Evolutionary conservation across 2,329 filamentous ascomycete species (phyloP).

Genomic region (Aspergillus phoenicis): DNA sequence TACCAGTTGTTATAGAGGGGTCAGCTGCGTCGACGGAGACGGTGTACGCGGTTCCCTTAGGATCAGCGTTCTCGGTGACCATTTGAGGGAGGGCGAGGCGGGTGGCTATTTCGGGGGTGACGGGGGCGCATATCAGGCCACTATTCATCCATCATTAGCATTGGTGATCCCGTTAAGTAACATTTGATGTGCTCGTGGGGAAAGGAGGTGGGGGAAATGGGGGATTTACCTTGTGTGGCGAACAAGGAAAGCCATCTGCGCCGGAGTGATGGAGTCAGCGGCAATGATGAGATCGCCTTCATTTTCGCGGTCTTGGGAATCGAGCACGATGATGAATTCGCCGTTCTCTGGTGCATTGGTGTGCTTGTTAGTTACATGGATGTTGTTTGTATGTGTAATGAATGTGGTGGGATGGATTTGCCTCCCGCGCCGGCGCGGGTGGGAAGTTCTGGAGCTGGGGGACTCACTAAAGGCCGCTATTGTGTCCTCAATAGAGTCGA

Average conservation of each 20-base stretch:
- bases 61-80: constrained; percentile 78
- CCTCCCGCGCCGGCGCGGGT: background rate
- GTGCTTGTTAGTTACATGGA: constrained; percentile 10
- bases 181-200: background rate
- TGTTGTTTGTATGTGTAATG: background rate
- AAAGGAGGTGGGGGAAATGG: background rate
- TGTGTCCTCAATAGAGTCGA: constrained; percentile 47
- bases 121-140: constrained; percentile 87
- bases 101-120: constrained; percentile 69
- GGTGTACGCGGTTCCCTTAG: constrained; percentile 90
- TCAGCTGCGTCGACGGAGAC: constrained; percentile 80
- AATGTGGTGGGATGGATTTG: background rate
- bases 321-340: constrained; percentile 94
- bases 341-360: constrained; percentile 61
- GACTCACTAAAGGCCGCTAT: constrained; percentile 46
- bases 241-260: constrained; percentile 96
- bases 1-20: constrained; percentile 79
- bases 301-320: constrained; percentile 90
- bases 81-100: constrained; percentile 83
- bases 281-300: constrained; percentile 98
- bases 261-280: constrained; percentile 76
- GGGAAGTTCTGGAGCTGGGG: background rate
- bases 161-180: constrained; percentile 3
- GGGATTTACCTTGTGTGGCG: constrained; percentile 68
- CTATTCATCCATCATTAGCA: constrained; percentile 41